phyloP scores from a whole-genome alignment of 2,329 filamentous ascomycete genomes.

The Penicillium griseofulvum region DNA sequence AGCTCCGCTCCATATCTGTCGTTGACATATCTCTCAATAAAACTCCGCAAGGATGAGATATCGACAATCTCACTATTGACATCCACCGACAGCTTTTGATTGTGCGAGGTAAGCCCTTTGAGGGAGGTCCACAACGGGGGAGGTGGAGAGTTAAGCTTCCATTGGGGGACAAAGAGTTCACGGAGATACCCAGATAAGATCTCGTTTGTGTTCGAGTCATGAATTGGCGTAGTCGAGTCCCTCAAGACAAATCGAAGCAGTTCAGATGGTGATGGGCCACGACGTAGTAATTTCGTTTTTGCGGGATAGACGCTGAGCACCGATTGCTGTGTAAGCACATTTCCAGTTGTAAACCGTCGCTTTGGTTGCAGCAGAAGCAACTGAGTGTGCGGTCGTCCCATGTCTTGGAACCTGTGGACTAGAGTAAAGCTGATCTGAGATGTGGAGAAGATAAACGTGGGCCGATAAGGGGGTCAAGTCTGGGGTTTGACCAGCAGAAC shows the following conservation, averaged over 20 bases:
- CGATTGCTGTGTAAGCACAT: neutral
- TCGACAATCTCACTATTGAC: neutral
- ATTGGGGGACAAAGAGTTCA: conserved; percentile 22
- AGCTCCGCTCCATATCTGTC: conserved; percentile 4
- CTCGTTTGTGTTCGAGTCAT: conserved; percentile 1
- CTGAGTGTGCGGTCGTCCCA: conserved; percentile 6
- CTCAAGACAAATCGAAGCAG: conserved; percentile 35
- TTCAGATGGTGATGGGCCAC: conserved; percentile 26
- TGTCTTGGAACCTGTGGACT: neutral
- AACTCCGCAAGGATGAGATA: conserved; percentile 18
- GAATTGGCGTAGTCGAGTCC: conserved; percentile 15
- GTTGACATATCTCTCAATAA: conserved; percentile 27
- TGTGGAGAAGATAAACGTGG: conserved; percentile 25
- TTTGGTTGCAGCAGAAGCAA: neutral
- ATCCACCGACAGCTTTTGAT: neutral
- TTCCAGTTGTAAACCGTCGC: neutral
- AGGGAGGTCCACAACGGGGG: conserved; percentile 23
- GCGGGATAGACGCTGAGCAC: neutral
- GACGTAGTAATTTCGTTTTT: neutral
- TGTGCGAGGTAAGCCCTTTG: conserved; percentile 8
- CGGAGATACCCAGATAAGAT: conserved; percentile 16
- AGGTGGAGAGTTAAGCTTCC: conserved; percentile 20
- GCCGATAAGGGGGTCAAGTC: conserved; percentile 14
- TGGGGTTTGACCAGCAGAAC: conserved; percentile 18
- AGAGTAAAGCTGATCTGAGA: conserved; percentile 1